Evolutionary conservation across 2,329 filamentous ascomycete species (phyloP).

Genomic region (Fusarium torulosum): DNA sequence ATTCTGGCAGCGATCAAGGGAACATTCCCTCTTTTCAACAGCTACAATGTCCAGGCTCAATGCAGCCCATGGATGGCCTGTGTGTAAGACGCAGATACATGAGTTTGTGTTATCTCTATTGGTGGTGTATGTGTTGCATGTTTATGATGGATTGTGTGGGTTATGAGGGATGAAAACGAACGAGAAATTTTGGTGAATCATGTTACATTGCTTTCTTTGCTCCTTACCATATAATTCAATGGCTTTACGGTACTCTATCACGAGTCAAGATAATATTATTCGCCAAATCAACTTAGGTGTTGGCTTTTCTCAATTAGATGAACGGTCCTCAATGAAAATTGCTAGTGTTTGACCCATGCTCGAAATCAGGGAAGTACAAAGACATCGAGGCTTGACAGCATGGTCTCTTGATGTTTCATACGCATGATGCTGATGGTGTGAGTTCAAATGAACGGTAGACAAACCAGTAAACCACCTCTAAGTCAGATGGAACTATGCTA

Average conservation of each 20-base stretch:
- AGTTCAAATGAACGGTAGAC: neutral
- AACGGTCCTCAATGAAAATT: conserved; percentile 2
- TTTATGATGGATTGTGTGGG: conserved; percentile 17
- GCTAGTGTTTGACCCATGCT: neutral
- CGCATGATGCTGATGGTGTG: neutral
- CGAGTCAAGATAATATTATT: conserved; percentile 8
- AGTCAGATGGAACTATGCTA: neutral
- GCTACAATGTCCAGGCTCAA: conserved; percentile 54
- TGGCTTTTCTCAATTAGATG: neutral
- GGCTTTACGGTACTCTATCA: conserved; percentile 31
- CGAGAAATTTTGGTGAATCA: conserved; percentile 36
- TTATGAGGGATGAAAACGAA: conserved; percentile 8
- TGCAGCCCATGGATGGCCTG: conserved; percentile 57
- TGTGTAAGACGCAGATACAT: neutral
- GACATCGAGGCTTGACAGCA: neutral
- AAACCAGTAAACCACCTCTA: neutral
- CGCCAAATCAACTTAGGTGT: neutral
- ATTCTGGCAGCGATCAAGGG: conserved; percentile 55
- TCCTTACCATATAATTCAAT: conserved; percentile 38
- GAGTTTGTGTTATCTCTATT: neutral
- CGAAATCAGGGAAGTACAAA: neutral
- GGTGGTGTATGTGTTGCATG: conserved; percentile 25
- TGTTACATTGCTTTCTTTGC: conserved; percentile 37
- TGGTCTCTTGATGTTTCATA: neutral
- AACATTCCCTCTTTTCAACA: conserved; percentile 56